phyloP scores from a whole-genome alignment of 768 basidiomycete species.

The Gloeopeniophorella convolvens region DNA sequence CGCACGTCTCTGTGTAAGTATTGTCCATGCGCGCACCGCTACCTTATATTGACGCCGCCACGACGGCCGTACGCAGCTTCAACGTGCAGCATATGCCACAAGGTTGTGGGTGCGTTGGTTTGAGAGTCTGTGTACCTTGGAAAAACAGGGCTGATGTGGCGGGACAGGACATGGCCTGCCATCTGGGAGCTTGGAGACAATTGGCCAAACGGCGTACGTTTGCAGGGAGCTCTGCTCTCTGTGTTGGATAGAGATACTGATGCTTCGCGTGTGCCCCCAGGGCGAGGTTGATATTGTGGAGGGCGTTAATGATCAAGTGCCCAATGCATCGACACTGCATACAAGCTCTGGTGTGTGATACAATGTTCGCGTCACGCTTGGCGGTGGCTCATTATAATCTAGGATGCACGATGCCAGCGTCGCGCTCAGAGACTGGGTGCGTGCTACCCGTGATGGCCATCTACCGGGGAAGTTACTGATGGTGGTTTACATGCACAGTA shows the following conservation, averaged over 20 bases:
- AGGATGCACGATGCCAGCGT: conserved; percentile 51
- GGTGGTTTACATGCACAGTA: conserved; percentile 22
- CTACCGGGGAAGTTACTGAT: not conserved
- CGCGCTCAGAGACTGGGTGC: conserved; percentile 43
- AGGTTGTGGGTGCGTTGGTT: conserved; percentile 42
- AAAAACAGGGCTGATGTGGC: conserved; percentile 2
- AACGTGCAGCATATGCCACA: conserved; percentile 56
- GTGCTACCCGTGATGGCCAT: conserved; percentile 2
- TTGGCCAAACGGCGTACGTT: conserved; percentile 43
- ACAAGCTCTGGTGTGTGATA: conserved; percentile 32
- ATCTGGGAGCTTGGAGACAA: conserved; percentile 45
- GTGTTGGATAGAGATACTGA: conserved; percentile 5
- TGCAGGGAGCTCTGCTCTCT: not conserved
- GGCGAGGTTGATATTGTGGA: conserved; percentile 51
- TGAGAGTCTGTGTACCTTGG: conserved; percentile 4
- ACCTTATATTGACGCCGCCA: not conserved
- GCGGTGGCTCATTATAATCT: conserved; percentile 12
- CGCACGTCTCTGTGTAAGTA: conserved; percentile 47
- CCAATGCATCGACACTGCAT: conserved; percentile 51
- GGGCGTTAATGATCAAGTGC: conserved; percentile 50
- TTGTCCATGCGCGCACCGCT: conserved; percentile 10
- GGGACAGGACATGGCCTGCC: conserved; percentile 43
- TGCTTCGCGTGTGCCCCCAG: conserved; percentile 27
- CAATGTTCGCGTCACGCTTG: not conserved
- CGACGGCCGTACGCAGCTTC: conserved; percentile 28